phyloP scores from a whole-genome alignment of 306 rosid genomes.

The Trifolium dubium region DNA sequence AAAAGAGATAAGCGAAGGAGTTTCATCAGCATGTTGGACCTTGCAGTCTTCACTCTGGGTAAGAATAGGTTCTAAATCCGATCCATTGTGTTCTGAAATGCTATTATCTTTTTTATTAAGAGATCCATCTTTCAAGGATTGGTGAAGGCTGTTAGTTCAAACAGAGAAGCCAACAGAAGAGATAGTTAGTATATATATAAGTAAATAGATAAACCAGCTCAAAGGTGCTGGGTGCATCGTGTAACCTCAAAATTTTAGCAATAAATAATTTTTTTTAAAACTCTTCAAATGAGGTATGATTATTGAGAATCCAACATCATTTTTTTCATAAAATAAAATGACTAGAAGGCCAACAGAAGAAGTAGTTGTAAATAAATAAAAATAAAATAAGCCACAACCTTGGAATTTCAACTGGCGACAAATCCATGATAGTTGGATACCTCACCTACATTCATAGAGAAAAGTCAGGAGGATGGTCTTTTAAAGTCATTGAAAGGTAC shows the following conservation, averaged over 20 bases:
- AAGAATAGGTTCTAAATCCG: constrained; percentile 51
- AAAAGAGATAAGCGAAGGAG: constrained; percentile 76
- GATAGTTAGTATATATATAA: constrained; percentile 30
- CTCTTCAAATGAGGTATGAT: constrained; percentile 9
- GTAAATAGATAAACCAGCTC: constrained; percentile 22
- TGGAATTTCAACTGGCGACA: constrained; percentile 71
- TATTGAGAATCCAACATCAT: constrained; percentile 8
- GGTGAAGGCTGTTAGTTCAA: constrained; percentile 63
- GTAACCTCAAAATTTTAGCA: constrained; percentile 31
- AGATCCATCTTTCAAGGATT: constrained; percentile 54
- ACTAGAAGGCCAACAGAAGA: constrained; percentile 19
- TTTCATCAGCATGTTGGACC: constrained; percentile 50
- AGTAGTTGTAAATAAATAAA: constrained; percentile 35
- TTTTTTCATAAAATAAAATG: background rate
- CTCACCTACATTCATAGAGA: constrained; percentile 70
- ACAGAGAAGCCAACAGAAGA: constrained; percentile 41
- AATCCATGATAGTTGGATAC: constrained; percentile 78
- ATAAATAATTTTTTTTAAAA: constrained; percentile 10
- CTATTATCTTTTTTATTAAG: constrained; percentile 48
- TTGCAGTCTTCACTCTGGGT: constrained; percentile 51
- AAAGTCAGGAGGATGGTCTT: constrained; percentile 50
- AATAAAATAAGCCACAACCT: constrained; percentile 58
- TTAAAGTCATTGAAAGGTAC: constrained; percentile 29
- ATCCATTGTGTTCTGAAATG: constrained; percentile 50
- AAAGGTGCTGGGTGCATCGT: too few species aligned